Base-by-base conservation (phyloP, 192 early-diverging fungal species). In the Coemansia umbellata region DNA sequence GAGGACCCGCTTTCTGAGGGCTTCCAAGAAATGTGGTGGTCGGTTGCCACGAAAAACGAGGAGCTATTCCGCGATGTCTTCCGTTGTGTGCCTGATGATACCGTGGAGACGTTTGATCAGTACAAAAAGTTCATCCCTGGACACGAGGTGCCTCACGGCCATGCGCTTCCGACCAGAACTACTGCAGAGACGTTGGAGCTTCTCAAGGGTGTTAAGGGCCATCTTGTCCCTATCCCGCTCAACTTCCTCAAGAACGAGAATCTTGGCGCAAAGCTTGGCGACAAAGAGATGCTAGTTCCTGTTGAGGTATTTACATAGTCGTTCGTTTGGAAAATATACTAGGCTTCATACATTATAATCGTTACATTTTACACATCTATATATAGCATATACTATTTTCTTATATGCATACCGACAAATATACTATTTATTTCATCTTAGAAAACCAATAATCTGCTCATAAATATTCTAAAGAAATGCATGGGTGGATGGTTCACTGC, bases 21-120 rank as follows among this genome's bases (percentile, higher is more conserved):
- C 31, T 89, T 89, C 55, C 78, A 74, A 23, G 31, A 76, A 0
- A 42, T 80, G 31, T 95, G 92, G 92, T 72, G 60, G 35, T 27
- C 39, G 0, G 84, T 83, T 1, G 88, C 91, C 6, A 66, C 63
- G 1, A 61, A 23, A 2, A 95, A 95, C 71, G 88, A 86, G 17
- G 44, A 53, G 17, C 71, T 80, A 27, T 91, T 90, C 64, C 74
- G 92, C 22, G 81, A 88, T 15, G 85, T 93, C 8, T 94, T 94
- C 74, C 83, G 84, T 26, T 90, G 87, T 63, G 84, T 92, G 15
- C 92, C 92, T 13, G 91, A 94, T 52, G 85, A 93, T 42, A 87
- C 87, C 0, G 78, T 87, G 26, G 72, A 74, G 37, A 85, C 55
- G 26, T 88, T 84, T 78, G 66, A 81, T 14, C 74, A 76, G 61